Evolutionary conservation across 345 rosid genomes (phyloP).

Genomic region (Boechera retrofracta): DNA sequence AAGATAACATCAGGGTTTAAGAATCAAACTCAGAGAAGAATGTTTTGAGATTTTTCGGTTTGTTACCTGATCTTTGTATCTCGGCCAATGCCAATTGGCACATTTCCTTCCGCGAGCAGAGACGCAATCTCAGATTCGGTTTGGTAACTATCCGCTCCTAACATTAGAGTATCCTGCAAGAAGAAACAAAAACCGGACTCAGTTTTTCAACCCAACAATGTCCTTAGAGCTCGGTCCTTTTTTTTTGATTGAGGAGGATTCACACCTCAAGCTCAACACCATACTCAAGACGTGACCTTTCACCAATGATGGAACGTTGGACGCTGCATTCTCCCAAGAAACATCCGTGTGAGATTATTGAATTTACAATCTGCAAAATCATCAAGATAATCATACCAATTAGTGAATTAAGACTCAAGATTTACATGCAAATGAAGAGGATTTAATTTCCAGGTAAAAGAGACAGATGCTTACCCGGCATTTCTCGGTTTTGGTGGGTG

Average conservation of each 20-base stretch:
- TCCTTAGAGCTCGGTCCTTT: conserved; percentile 8
- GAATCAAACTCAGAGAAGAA: background rate
- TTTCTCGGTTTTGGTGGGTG: conserved; percentile 88
- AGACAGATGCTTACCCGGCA: conserved; percentile 57
- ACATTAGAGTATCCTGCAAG: conserved; percentile 81
- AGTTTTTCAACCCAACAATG: background rate
- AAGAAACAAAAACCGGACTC: background rate
- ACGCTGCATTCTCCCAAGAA: conserved; percentile 83
- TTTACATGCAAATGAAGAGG: background rate
- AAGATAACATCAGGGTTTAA: conserved; percentile 22
- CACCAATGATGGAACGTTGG: conserved; percentile 85
- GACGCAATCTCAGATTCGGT: conserved; percentile 94
- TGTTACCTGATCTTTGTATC: conserved; percentile 79
- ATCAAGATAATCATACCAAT: background rate
- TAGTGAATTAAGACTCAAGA: conserved; percentile 9
- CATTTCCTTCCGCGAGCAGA: conserved; percentile 80
- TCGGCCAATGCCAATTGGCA: conserved; percentile 84
- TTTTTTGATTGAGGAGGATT: background rate
- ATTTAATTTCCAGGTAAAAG: background rate
- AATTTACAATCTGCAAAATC: conserved; percentile 65
- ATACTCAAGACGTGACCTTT: conserved; percentile 84
- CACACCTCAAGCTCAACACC: conserved; percentile 87
- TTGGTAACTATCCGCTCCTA: conserved; percentile 92
- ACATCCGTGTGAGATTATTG: conserved; percentile 95
- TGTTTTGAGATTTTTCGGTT: background rate